Conservation (phyloP, 176 grass and related monocot genomes). For the Thinopyrum elongatum region DNA sequence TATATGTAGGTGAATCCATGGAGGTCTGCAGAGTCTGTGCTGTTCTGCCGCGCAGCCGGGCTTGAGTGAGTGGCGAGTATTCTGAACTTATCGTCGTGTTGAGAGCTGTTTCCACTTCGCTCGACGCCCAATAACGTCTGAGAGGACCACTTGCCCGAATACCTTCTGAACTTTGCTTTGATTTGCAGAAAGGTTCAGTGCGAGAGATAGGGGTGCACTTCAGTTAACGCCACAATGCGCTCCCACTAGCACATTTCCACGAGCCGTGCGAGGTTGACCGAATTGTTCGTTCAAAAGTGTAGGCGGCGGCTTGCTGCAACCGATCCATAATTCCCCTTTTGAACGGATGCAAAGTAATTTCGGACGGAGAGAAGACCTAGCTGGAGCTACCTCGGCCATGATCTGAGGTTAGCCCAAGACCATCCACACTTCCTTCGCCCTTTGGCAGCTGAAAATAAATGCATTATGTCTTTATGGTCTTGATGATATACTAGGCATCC, state of each 20-base stretch:
- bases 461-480: too few species aligned
- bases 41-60: neutral
- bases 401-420: too few species aligned
- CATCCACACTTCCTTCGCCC: too few species aligned
- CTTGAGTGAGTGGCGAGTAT: conserved; percentile 1
- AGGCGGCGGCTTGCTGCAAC: neutral
- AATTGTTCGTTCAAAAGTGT: neutral
- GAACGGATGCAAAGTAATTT: too few species aligned
- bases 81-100: neutral
- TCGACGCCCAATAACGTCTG: neutral
- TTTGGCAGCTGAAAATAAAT: too few species aligned
- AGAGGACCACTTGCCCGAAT: neutral
- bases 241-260: neutral
- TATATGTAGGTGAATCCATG: conserved; percentile 41
- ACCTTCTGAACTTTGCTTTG: neutral
- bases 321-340: neutral
- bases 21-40: neutral
- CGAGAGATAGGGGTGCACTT: neutral
- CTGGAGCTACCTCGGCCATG: too few species aligned
- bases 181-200: neutral
- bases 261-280: neutral
- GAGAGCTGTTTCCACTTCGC: conserved; percentile 11
- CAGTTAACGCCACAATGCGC: neutral
- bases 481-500: too few species aligned
- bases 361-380: too few species aligned